Percentiles rank a stretch among this genome's conserved stretches.
phyloP scores from a whole-genome alignment of 805 yeast genomes.

The Saccharomycopsis babjevae region DNA sequence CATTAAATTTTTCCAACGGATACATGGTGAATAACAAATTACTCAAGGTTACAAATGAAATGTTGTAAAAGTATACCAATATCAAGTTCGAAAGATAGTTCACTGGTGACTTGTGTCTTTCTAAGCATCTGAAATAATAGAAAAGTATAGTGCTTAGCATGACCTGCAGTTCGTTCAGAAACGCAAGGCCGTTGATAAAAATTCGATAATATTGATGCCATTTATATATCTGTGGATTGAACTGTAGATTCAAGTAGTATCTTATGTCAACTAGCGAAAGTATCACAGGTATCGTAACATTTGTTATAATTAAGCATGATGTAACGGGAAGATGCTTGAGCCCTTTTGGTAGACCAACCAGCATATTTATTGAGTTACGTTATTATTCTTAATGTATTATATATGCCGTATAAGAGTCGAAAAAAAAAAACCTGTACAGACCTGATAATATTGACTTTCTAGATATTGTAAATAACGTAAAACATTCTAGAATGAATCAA shows the following conservation, averaged over 20 bases:
- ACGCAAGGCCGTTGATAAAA: conserved; percentile 4
- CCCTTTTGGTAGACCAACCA: conserved; percentile 1
- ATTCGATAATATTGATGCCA: conserved; percentile 23
- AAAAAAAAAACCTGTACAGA: no score
- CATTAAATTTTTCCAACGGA: conserved; percentile 11
- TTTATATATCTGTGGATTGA: conserved; percentile 24
- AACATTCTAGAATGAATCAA: no score
- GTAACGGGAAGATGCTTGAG: conserved; percentile 24
- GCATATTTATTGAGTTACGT: not conserved
- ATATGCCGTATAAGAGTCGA: no score
- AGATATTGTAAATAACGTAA: no score
- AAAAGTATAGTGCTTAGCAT: conserved; percentile 25
- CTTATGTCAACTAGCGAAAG: conserved; percentile 27
- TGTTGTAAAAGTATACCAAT: conserved; percentile 6
- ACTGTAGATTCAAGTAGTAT: conserved; percentile 23
- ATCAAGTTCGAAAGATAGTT: conserved; percentile 21
- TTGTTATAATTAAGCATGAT: conserved; percentile 20
- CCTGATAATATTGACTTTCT: no score
- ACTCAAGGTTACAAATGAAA: not conserved
- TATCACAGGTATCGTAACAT: conserved; percentile 22
- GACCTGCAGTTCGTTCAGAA: conserved; percentile 23
- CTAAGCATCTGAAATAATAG: conserved; percentile 28
- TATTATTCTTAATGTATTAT: no score
- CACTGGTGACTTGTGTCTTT: conserved; percentile 27
- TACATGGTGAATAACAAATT: conserved; percentile 6